phyloP scores from a whole-genome alignment of 768 basidiomycete genomes.

The Mycena epipterygia region DNA sequence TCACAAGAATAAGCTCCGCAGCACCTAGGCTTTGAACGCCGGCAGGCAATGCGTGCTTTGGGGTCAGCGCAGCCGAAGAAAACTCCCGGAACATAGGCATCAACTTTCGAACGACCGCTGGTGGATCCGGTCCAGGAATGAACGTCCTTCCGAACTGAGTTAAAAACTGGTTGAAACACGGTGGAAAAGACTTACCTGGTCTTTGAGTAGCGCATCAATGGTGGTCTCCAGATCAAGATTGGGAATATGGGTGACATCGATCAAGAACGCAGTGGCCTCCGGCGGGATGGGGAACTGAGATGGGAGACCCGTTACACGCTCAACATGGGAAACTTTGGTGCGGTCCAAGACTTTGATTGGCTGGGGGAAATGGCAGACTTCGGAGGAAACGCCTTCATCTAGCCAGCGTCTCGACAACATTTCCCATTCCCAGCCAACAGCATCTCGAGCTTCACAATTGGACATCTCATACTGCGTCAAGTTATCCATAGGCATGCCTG shows the following conservation, averaged over 20 bases:
- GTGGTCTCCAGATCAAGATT: constrained; percentile 14
- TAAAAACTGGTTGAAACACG: neutral
- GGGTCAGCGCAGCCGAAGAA: constrained; percentile 11
- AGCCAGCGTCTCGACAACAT: constrained; percentile 1
- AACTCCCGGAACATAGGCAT: constrained; percentile 7
- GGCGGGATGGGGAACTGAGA: constrained; percentile 8
- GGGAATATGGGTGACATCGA: constrained; percentile 15
- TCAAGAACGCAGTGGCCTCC: constrained; percentile 6
- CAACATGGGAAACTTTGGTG: constrained; percentile 6
- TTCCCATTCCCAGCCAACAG: constrained; percentile 16
- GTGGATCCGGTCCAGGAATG: constrained; percentile 12
- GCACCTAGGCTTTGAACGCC: constrained; percentile 12
- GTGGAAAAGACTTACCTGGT: neutral
- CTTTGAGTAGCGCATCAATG: constrained; percentile 10
- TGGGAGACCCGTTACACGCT: constrained; percentile 10
- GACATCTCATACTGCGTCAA: constrained; percentile 12
- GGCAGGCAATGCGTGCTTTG: neutral
- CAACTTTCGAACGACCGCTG: constrained; percentile 1
- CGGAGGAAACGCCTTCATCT: constrained; percentile 17
- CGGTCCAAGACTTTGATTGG: constrained; percentile 1
- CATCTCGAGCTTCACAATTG: neutral
- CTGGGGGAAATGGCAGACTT: constrained; percentile 8
- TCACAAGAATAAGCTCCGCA: constrained; percentile 3
- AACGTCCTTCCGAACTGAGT: neutral
- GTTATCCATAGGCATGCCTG: neutral